Conservation (phyloP, 495 filamentous ascomycete species). For the Beverwykella pulmonaria region DNA sequence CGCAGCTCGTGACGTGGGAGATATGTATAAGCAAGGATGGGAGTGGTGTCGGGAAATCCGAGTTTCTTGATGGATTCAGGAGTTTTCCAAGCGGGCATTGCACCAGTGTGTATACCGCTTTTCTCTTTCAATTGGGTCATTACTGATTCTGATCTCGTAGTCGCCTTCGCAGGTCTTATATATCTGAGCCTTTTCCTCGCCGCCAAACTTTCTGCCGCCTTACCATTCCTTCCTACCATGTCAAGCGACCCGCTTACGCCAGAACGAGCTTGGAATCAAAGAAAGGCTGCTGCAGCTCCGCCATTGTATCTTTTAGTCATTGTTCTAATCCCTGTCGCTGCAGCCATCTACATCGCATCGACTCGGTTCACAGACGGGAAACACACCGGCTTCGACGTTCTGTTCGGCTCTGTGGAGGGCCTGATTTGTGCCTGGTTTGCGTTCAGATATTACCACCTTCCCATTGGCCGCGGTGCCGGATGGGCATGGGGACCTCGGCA, state of each 20-base stretch:
- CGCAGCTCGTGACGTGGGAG: constrained; percentile 53
- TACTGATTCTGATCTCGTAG: no score
- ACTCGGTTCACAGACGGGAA: constrained; percentile 64
- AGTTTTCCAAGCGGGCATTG: constrained; percentile 70
- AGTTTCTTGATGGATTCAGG: constrained; percentile 59
- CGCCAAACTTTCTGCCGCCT: no score
- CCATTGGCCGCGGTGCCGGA: constrained; percentile 39
- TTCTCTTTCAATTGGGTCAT: no score
- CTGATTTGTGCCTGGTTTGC: constrained; percentile 57
- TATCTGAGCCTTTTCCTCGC: no score
- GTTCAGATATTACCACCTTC: constrained; percentile 61
- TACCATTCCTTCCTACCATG: no score
- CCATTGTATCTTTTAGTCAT: constrained; percentile 60
- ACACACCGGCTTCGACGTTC: constrained; percentile 66
- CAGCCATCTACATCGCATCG: constrained; percentile 61
- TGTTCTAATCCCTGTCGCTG: constrained; percentile 56
- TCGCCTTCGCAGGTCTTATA: no score
- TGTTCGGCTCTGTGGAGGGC: constrained; percentile 60
- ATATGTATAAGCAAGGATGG: constrained; percentile 51
- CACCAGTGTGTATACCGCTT: constrained; percentile 53
- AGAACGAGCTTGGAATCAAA: no score
- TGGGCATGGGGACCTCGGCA: constrained; percentile 16
- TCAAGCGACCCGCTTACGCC: no score
- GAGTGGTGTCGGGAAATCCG: constrained; percentile 43
- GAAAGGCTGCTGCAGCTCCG: constrained; percentile 50